phyloP scores from a whole-genome alignment of 2,329 filamentous ascomycete species.

The Alternaria gansuensis region DNA sequence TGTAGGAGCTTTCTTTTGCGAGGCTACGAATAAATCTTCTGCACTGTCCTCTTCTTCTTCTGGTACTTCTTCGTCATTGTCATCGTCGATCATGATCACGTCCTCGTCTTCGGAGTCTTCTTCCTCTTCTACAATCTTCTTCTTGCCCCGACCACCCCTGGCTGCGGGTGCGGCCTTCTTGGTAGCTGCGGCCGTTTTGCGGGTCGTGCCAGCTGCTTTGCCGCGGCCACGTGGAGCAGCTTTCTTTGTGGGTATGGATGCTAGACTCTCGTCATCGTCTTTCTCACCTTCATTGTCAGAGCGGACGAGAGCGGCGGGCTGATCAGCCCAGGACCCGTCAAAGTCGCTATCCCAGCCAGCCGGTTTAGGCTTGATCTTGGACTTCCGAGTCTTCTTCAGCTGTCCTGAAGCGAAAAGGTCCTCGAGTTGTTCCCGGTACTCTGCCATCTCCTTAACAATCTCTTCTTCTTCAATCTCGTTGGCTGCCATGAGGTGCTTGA shows the following conservation, averaged over 20 bases:
- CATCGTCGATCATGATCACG: slow-evolving; percentile 57
- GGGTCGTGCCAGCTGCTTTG: slow-evolving; percentile 53
- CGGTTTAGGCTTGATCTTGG: slow-evolving; percentile 76
- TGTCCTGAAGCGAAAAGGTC: slow-evolving; percentile 73
- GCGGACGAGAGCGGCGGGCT: slow-evolving; percentile 70
- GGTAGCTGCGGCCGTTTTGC: slow-evolving; percentile 32
- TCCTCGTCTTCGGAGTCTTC: slow-evolving; percentile 54
- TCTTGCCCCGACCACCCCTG: slow-evolving; percentile 53
- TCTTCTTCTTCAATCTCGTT: slow-evolving; percentile 74
- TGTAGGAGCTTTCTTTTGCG: slow-evolving; percentile 39
- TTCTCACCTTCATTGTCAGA: slow-evolving; percentile 61
- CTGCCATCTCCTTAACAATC: slow-evolving; percentile 76
- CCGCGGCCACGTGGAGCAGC: slow-evolving; percentile 58
- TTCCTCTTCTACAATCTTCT: slow-evolving; percentile 54
- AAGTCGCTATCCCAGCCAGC: slow-evolving; percentile 88
- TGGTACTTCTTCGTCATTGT: slow-evolving; percentile 54
- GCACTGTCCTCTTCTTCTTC: slow-evolving; percentile 53
- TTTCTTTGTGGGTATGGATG: slow-evolving; percentile 48
- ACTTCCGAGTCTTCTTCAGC: slow-evolving; percentile 63
- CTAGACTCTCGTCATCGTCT: slow-evolving; percentile 49
- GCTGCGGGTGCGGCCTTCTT: slow-evolving; percentile 50
- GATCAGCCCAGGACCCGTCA: slow-evolving; percentile 85
- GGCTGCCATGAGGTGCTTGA: slow-evolving; percentile 58
- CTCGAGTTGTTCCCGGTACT: slow-evolving; percentile 74
- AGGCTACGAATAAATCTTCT: slow-evolving; percentile 55